Conservation (phyloP, 2,329 filamentous ascomycete species). For the Neonectria faginata region DNA sequence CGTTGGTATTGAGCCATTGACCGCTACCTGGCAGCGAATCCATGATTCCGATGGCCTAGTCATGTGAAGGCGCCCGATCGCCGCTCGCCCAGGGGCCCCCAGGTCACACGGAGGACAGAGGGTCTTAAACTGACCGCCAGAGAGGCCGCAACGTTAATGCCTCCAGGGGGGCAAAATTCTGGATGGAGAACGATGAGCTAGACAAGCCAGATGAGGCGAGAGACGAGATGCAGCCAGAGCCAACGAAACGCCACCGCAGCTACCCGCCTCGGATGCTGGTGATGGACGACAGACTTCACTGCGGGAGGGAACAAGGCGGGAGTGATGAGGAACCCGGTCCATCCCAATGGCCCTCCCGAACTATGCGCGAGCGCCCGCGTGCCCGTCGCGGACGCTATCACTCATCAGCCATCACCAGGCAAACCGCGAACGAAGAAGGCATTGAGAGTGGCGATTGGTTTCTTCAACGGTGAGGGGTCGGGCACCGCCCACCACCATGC, state of each 20-base stretch:
- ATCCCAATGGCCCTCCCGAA: slow-evolving; percentile 44
- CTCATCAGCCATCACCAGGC: slow-evolving; percentile 5
- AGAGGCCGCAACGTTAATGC: slow-evolving; percentile 34
- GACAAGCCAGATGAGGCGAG: slow-evolving; percentile 36
- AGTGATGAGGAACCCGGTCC: slow-evolving; percentile 41
- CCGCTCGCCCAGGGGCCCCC: slow-evolving; percentile 32
- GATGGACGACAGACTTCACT: slow-evolving; percentile 14
- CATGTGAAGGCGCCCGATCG: slow-evolving; percentile 40
- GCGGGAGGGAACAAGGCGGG: slow-evolving; percentile 26
- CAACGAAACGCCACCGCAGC: slow-evolving; percentile 39
- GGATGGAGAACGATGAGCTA: slow-evolving; percentile 19
- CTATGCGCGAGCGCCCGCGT: slow-evolving; percentile 24
- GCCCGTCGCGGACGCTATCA: slow-evolving; percentile 21
- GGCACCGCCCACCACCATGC: slow-evolving; percentile 24
- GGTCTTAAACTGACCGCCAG: slow-evolving; percentile 39
- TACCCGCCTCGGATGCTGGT: slow-evolving; percentile 35
- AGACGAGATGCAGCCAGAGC: slow-evolving; percentile 23
- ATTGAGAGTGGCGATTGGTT: slow-evolving; percentile 39
- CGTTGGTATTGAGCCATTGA: slow-evolving; percentile 25
- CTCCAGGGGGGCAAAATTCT: slow-evolving; percentile 36
- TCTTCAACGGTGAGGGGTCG: slow-evolving; percentile 27
- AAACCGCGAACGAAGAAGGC: slow-evolving; percentile 14
- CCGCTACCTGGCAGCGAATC: slow-evolving; percentile 25
- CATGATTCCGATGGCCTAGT: slow-evolving; percentile 31
- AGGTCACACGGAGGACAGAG: slow-evolving; percentile 39